Evolutionary conservation across 2,329 filamentous ascomycete species (phyloP).

Genomic region (Sphaerulina vaccinii): DNA sequence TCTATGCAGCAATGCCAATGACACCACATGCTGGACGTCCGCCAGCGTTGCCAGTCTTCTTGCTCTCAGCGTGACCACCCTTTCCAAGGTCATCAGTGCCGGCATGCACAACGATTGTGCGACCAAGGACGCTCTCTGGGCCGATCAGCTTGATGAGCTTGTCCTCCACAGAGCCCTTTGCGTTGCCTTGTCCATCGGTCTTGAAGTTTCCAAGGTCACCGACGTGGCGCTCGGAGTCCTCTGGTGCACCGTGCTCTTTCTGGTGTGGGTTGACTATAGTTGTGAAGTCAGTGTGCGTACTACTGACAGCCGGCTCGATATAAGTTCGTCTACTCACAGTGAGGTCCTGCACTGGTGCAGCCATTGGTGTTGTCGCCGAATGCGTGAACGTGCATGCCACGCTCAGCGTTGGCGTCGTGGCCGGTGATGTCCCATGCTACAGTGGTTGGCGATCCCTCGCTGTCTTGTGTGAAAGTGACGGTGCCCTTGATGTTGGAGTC

Average conservation of each 20-base stretch:
- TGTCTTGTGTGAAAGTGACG: conserved; percentile 90
- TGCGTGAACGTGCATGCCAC: conserved; percentile 97
- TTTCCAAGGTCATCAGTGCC: conserved; percentile 97
- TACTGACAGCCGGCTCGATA: too few relatives aligned
- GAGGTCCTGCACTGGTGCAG: conserved; percentile 95
- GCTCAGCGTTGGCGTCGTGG: conserved; percentile 91
- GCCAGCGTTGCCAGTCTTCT: conserved; percentile 98
- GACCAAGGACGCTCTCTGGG: conserved; percentile 89
- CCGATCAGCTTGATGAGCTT: conserved; percentile 92
- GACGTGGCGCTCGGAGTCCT: conserved; percentile 83
- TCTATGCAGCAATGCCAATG: conserved; percentile 38
- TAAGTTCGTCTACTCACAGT: conserved; percentile 64
- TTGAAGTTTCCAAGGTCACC: conserved; percentile 97
- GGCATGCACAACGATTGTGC: conserved; percentile 89
- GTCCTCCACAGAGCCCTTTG: conserved; percentile 77
- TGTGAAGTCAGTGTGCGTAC: conserved; percentile 4
- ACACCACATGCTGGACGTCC: conserved; percentile 84
- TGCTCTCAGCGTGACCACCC: conserved; percentile 88
- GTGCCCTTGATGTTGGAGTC: conserved; percentile 94
- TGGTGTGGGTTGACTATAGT: conserved; percentile 83
- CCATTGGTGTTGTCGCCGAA: conserved; percentile 99
- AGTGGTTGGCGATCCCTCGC: conserved; percentile 77
- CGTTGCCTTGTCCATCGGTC: conserved; percentile 89
- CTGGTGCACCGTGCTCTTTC: conserved; percentile 88
- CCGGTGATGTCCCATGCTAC: conserved; percentile 90